Percentiles rank a stretch among this genome's conserved stretches.
phyloP scores from a whole-genome alignment of 106 monocot species.

The Dendrobium huoshanense region DNA sequence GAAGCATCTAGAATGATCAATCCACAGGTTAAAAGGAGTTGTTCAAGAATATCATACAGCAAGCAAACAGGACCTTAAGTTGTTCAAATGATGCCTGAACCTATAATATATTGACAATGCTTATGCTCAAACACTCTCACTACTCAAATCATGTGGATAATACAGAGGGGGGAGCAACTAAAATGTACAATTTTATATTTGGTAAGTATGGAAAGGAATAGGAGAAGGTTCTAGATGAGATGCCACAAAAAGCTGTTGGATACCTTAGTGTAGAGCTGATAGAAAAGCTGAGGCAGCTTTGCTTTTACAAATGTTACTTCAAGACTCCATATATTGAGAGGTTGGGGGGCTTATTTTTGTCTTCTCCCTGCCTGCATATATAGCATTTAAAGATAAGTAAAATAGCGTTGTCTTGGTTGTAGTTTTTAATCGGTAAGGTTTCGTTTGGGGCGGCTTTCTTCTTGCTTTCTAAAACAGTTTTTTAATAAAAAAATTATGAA shows the following conservation, averaged over 20 bases:
- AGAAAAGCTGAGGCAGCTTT: too few relatives aligned
- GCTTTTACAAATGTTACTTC: neutral
- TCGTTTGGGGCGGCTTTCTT: neutral
- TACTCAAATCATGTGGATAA: neutral
- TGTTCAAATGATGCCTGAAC: neutral
- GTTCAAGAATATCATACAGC: neutral
- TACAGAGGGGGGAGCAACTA: too few relatives aligned
- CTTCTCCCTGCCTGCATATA: slow-evolving; percentile 44
- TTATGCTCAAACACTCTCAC: neutral
- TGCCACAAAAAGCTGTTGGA: neutral
- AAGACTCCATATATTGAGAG: slow-evolving; percentile 76
- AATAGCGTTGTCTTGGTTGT: neutral
- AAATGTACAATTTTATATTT: too few relatives aligned
- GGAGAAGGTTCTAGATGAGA: neutral
- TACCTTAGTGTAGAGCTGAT: neutral
- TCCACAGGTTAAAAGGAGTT: neutral
- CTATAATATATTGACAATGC: neutral
- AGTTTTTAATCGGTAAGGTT: neutral
- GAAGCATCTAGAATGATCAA: neutral
- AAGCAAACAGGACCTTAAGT: neutral
- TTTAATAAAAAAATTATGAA: too few relatives aligned
- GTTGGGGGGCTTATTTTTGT: slow-evolving; percentile 62
- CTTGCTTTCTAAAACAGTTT: too few relatives aligned
- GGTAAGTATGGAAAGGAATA: too few relatives aligned
- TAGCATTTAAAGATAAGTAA: neutral